Evolutionary conservation across 1,139 yeast species (phyloP).

Genomic region (Eremothecium sinecaudum): DNA sequence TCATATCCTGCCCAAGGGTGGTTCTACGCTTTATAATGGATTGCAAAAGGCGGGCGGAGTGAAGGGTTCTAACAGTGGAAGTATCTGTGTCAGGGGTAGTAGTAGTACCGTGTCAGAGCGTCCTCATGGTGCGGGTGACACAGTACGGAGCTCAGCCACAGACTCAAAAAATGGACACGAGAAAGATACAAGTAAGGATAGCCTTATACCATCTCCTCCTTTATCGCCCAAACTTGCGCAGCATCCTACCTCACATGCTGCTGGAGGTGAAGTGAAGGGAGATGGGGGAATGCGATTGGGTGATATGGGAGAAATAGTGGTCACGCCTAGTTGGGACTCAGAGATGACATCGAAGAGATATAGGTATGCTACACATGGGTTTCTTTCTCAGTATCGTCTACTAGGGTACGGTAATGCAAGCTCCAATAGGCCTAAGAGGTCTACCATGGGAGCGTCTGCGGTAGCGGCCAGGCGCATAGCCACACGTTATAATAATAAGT

Average conservation of each 20-base stretch:
- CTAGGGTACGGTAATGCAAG: constrained; percentile 6
- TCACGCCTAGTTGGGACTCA: constrained; percentile 9
- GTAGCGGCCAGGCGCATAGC: background rate
- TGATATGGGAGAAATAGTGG: constrained; percentile 2
- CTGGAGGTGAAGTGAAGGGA: constrained; percentile 1
- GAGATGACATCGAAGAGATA: constrained; percentile 10
- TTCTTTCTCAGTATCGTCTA: constrained; percentile 13
- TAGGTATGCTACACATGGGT: constrained; percentile 9
- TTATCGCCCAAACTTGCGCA: constrained; percentile 21
- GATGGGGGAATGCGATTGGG: background rate
- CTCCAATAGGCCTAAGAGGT: constrained; percentile 7
- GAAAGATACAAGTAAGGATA: constrained; percentile 5
- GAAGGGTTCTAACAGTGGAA: background rate
- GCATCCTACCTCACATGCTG: constrained; percentile 4
- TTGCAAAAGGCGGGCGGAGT: constrained; percentile 9
- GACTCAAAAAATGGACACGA: constrained; percentile 9
- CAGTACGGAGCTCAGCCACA: background rate
- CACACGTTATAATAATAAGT: constrained; percentile 7
- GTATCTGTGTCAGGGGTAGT: background rate
- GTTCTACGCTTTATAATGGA: constrained; percentile 10
- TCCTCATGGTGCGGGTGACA: constrained; percentile 2
- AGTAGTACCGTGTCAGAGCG: constrained; percentile 1
- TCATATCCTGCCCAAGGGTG: constrained; percentile 11
- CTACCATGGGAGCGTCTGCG: background rate
- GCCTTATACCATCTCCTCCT: constrained; percentile 28